Evolutionary conservation across 2,329 filamentous ascomycete species (phyloP), one percentile per base, ranked within the genome.

Genomic region (Pseudofabraea citricarpa): DNA sequence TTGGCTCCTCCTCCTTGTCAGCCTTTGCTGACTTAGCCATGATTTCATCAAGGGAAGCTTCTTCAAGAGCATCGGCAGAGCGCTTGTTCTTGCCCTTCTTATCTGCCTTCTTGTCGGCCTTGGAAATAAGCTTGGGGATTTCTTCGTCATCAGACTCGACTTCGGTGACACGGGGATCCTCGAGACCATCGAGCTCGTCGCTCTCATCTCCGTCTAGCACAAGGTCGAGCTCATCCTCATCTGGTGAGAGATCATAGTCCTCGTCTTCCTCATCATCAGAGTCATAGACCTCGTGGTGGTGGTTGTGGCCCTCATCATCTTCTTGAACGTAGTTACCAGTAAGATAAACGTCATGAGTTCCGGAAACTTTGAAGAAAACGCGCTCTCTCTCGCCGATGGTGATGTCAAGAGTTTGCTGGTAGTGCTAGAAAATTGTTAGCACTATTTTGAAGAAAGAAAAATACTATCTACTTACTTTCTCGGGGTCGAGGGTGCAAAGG

Each of bases 241-340:
- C 87, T 20, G 84, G 85, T 32, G 85, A 85, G 41, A 93, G 74
- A 59, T 94, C 88, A 63, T 94, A 93, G 47, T 89, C 85, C 47
- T 83, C 79, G 47, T 83, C 79, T 6, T 85, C 81, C 21, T 76
- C 72, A 16, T 78, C 67, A 16, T 79, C 76, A 16, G 79, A 77
- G 39, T 79, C 77, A 37, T 79, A 75, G 36, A 77, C 75, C 40
- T 83, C 77, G 36, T 85, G 71, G 31, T 76, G 71, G 36, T 74
- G 65, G 45, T 73, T 68, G 51, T 67, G 65, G 45, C 62, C 78
- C 36, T 78, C 72, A 46, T 82, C 75, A 50, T 81, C 73, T 61
- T 79, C 74, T 50, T 93, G 79, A 55, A 98, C 79, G 69, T 95
- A 97, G 80, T 98, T 98, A 57, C 93, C 93, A 50, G 91, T 97